These are phyloP conservation scores for Macadamia tetraphylla DNA, from an alignment of 164 flowering plant species.

Conservation along the genomic window DNA sequence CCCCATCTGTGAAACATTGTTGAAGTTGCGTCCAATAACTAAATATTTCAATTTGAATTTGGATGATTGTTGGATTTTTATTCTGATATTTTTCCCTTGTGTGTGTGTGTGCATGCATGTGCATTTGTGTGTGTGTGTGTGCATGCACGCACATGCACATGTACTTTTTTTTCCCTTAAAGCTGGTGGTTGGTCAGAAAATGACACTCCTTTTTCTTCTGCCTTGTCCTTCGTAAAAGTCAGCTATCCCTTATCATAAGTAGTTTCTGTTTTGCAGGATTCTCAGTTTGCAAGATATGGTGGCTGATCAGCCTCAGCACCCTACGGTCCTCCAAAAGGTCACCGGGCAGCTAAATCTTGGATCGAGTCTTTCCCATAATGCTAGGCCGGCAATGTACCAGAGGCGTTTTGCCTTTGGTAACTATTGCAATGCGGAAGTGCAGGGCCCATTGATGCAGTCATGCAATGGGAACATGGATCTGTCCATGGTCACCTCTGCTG, in stretches of 20 bases:
- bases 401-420: conserved; percentile 33
- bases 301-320: conserved; percentile 47
- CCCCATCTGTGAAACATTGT: too few relatives aligned
- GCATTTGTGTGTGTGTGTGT: too few relatives aligned
- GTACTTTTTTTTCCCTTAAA: too few relatives aligned
- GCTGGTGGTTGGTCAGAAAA: too few relatives aligned
- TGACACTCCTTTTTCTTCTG: too few relatives aligned
- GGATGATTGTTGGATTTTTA: too few relatives aligned
- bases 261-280: conserved; percentile 6
- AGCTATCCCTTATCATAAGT: neutral
- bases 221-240: neutral
- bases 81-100: too few relatives aligned
- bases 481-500: conserved; percentile 26
- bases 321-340: conserved; percentile 41
- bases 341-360: conserved; percentile 47
- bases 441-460: conserved; percentile 25
- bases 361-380: conserved; percentile 35
- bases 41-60: too few relatives aligned
- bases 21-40: too few relatives aligned
- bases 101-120: too few relatives aligned
- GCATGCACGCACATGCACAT: too few relatives aligned
- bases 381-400: conserved; percentile 28
- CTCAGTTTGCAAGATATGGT: conserved; percentile 15
- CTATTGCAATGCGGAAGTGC: conserved; percentile 50
- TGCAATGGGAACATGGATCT: conserved; percentile 25